Evolutionary conservation across 2,329 filamentous ascomycete genomes (phyloP), one percentile per base, ranked within the genome.

Genomic region (Macrophomina tecta): DNA sequence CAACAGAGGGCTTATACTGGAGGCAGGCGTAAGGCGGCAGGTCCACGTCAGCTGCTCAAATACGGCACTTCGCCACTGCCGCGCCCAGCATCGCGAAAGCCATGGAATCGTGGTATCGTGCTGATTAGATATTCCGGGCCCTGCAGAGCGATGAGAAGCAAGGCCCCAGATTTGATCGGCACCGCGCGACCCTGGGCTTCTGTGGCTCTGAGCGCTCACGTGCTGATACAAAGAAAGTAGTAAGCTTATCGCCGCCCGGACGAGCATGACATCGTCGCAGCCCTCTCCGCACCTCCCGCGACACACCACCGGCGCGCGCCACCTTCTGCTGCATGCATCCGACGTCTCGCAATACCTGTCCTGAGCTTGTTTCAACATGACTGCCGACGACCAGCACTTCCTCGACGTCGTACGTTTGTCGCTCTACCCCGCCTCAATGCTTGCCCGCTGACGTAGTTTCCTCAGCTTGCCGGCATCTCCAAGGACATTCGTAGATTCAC

Each of bases 361-460:
- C 32, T 55, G 49, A 49, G 58, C 58, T 62, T 62, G 46, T 62
- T 49, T 16, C 58, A 40, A 49, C 71, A 94, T 94, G 91, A 90
- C 91, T 71, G 88, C 87, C 76, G 90, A 94, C 77, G 91, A 93
- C 76, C 89, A 92, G 81, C 89, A 91, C 73, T 90, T 94, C 75
- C 82, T 93, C 70, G 90, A 93, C 80, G 84, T 91, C 76, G 91
- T 94, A 81, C 83, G 89, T 76, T 23, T 70, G 70, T 62, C n/a
- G 42, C 46, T 51, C 16, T 18, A 2, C 45, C 51, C 51, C 52
- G n/a, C 28, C 14, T 32, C 12, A 40, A 12, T 30, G 32, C 42
- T n/a, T 38, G 42, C 32, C 32, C 45, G 11, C 65, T 67, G 65
- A 67, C 56, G 14, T 49, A 38, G 56, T 40, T 28, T 23, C 65